Conservation (phyloP, 116 monocot species). For the Trichopus zeylanicus region DNA sequence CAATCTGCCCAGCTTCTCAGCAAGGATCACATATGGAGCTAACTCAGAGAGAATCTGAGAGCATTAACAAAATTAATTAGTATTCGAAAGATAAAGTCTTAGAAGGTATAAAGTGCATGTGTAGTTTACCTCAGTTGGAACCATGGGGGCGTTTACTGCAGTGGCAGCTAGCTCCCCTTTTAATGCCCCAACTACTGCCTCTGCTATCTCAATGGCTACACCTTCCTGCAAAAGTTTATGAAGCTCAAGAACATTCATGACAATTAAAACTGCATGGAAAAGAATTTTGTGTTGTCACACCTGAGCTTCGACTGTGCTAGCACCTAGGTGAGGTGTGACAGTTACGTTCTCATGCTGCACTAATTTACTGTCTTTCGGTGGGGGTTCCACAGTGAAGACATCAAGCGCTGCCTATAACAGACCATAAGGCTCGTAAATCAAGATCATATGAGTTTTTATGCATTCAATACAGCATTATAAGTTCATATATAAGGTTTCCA, state of each 20-base stretch:
- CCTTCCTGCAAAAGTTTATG: conserved; percentile 34
- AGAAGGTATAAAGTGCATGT: background rate
- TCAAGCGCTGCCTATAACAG: conserved; percentile 40
- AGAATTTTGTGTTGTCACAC: conserved; percentile 2
- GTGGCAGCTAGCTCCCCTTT: conserved; percentile 53
- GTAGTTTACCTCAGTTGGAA: conserved; percentile 38
- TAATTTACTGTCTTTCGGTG: conserved; percentile 26
- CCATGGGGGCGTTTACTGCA: conserved; percentile 62
- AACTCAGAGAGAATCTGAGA: conserved; percentile 47
- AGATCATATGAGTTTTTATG: too few relatives aligned
- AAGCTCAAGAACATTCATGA: background rate
- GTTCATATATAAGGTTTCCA: too few relatives aligned
- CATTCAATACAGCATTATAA: too few relatives aligned
- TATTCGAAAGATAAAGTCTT: too few relatives aligned
- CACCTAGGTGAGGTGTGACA: conserved; percentile 47
- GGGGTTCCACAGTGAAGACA: conserved; percentile 46
- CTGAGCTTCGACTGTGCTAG: conserved; percentile 55
- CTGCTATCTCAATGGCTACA: conserved; percentile 54
- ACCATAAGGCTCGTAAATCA: background rate
- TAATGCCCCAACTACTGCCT: conserved; percentile 49
- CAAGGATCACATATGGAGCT: conserved; percentile 38
- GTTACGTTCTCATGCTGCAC: conserved; percentile 47
- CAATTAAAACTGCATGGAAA: background rate
- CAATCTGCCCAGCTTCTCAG: conserved; percentile 48
- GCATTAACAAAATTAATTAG: background rate